phyloP scores from a whole-genome alignment of 2,329 filamentous ascomycete genomes.

The Bipolaris oryzae region DNA sequence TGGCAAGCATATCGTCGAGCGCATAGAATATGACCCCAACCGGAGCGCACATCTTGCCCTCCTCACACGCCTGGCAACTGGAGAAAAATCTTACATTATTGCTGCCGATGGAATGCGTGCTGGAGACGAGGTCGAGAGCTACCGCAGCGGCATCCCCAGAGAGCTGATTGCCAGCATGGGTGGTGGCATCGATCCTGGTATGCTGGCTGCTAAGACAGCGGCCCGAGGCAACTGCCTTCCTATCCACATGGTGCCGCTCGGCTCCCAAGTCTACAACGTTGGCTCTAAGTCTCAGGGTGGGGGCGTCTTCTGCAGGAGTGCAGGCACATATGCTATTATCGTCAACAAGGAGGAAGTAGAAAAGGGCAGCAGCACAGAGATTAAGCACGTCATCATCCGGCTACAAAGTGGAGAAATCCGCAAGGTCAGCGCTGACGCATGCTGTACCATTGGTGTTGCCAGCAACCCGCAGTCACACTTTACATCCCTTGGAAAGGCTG shows the following conservation, averaged over 20 bases:
- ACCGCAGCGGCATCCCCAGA: slow-evolving; percentile 84
- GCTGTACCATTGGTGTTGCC: slow-evolving; percentile 89
- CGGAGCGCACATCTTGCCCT: slow-evolving; percentile 93
- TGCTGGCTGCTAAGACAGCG: slow-evolving; percentile 91
- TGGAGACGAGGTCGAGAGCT: slow-evolving; percentile 91
- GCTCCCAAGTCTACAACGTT: slow-evolving; percentile 90
- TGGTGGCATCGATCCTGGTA: slow-evolving; percentile 89
- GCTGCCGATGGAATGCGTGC: slow-evolving; percentile 93
- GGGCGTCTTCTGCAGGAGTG: slow-evolving; percentile 92
- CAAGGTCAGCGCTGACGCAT: slow-evolving; percentile 87
- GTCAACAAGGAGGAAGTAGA: slow-evolving; percentile 82
- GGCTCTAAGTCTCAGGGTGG: slow-evolving; percentile 73
- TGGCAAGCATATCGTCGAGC: slow-evolving; percentile 85
- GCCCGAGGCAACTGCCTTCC: slow-evolving; percentile 95
- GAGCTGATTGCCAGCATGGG: slow-evolving; percentile 91
- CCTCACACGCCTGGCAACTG: slow-evolving; percentile 74
- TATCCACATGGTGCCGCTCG: slow-evolving; percentile 92
- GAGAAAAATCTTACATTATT: slow-evolving; percentile 85
- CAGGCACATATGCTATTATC: slow-evolving; percentile 88
- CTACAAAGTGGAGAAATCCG: slow-evolving; percentile 93
- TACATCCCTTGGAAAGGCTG: slow-evolving; percentile 90
- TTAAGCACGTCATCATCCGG: slow-evolving; percentile 80
- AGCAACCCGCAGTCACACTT: slow-evolving; percentile 95
- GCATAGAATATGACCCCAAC: slow-evolving; percentile 95
- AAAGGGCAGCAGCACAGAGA: slow-evolving; percentile 64